Conservation (phyloP, 305 asterid species). For the Rubia balearica region DNA sequence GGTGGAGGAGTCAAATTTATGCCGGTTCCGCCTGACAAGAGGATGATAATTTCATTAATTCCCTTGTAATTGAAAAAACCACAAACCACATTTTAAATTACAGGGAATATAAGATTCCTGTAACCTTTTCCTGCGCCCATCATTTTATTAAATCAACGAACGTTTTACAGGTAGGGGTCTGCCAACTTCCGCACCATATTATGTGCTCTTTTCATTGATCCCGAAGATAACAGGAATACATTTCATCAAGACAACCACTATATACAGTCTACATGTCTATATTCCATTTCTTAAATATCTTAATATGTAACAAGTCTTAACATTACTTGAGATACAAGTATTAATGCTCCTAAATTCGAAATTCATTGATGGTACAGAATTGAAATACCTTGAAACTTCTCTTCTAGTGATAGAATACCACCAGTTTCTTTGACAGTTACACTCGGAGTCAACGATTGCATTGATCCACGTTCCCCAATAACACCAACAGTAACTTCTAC, state of each 20-base stretch:
- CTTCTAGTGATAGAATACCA: slow-evolving; percentile 85
- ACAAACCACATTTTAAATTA: slow-evolving; percentile 1
- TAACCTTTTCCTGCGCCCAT: not conserved
- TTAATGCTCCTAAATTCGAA: not conserved
- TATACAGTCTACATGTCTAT: not conserved
- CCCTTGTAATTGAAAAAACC: not conserved
- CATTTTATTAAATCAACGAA: not conserved
- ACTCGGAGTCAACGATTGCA: slow-evolving; percentile 87
- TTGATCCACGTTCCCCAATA: slow-evolving; percentile 57
- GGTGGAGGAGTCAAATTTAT: slow-evolving; percentile 93
- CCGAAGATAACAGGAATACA: not conserved
- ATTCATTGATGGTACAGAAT: not conserved
- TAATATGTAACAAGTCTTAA: not conserved
- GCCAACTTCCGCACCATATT: not conserved
- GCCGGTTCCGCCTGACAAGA: slow-evolving; percentile 79
- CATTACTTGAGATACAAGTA: not conserved
- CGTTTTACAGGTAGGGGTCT: not conserved
- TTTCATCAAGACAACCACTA: not conserved
- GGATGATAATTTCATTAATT: slow-evolving; percentile 19
- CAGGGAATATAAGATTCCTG: not conserved
- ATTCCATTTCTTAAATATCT: not conserved
- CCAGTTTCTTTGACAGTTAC: slow-evolving; percentile 84
- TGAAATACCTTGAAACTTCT: slow-evolving; percentile 77
- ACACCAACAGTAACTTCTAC: slow-evolving; percentile 93
- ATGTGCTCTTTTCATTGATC: not conserved